phyloP scores from a whole-genome alignment of 768 basidiomycete species.

The Mycena capillaripes region DNA sequence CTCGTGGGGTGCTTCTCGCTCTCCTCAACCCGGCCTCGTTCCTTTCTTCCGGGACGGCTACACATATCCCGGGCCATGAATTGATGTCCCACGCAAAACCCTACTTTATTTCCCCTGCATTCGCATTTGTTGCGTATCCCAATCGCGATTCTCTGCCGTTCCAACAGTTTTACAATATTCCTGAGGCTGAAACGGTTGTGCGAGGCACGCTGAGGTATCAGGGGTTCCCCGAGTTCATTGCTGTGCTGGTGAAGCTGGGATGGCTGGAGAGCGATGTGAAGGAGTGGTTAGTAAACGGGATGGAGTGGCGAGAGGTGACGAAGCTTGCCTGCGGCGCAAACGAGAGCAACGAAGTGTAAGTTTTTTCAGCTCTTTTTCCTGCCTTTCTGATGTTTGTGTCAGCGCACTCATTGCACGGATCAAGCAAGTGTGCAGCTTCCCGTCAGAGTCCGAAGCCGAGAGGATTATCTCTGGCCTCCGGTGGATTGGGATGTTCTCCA shows the following conservation, averaged over 20 bases:
- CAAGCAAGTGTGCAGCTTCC: conserved; percentile 80
- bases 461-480: conserved; percentile 91
- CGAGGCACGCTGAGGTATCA: conserved; percentile 96
- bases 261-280: conserved; percentile 85
- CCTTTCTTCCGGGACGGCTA: conserved; percentile 73
- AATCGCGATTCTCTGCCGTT: conserved; percentile 95
- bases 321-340: conserved; percentile 80
- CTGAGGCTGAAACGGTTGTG: conserved; percentile 93
- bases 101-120: conserved; percentile 95
- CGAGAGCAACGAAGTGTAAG: conserved; percentile 77
- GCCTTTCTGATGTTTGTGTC: conserved; percentile 27
- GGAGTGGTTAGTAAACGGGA: conserved; percentile 80
- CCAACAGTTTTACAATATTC: conserved; percentile 92
- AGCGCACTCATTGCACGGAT: conserved; percentile 84
- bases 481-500: conserved; percentile 95
- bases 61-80: conserved; percentile 80
- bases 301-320: conserved; percentile 89
- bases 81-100: conserved; percentile 94
- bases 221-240: conserved; percentile 97
- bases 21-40: conserved; percentile 92
- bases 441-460: conserved; percentile 73
- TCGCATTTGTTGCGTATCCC: conserved; percentile 96
- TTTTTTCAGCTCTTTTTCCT: not conserved
- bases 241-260: conserved; percentile 87
- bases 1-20: conserved; percentile 95